These are phyloP conservation scores for Fusarium sp. DNA, from an alignment of 2,329 filamentous ascomycete genomes.

Conservation along the genomic window DNA sequence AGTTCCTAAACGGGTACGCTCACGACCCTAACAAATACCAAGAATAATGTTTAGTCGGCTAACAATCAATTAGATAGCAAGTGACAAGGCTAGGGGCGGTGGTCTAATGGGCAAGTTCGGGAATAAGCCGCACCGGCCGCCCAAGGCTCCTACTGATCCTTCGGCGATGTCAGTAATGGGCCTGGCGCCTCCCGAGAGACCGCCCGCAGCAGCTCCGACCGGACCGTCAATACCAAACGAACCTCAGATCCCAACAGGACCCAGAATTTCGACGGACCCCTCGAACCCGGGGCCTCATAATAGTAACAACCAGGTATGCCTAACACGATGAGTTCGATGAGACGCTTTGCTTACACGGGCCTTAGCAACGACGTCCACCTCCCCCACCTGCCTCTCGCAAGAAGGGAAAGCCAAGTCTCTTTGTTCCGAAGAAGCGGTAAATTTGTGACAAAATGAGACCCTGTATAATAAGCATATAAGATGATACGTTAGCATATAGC, in stretches of 20 bases:
- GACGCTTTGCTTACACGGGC: conserved; percentile 30
- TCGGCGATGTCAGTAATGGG: conserved; percentile 66
- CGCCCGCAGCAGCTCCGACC: conserved; percentile 48
- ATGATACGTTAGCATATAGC: conserved; percentile 15
- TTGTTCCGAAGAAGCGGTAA: conserved; percentile 57
- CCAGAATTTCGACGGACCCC: conserved; percentile 31
- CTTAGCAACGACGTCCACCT: conserved; percentile 33
- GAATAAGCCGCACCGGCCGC: conserved; percentile 46
- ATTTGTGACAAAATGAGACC: conserved; percentile 1
- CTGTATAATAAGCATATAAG: conserved; percentile 27
- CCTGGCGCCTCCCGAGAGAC: conserved; percentile 60
- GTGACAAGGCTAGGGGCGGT: conserved; percentile 48
- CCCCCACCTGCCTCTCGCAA: conserved; percentile 52
- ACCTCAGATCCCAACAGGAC: conserved; percentile 14
- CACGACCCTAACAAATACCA: conserved; percentile 3
- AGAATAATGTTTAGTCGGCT: conserved; percentile 21
- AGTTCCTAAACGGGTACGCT: conserved; percentile 58
- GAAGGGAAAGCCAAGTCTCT: conserved; percentile 58
- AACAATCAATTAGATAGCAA: conserved; percentile 49
- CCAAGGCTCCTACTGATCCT: conserved; percentile 58
- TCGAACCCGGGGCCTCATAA: conserved; percentile 39
- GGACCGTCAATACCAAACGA: conserved; percentile 23
- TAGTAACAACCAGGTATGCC: conserved; percentile 41
- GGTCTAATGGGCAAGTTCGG: conserved; percentile 55
- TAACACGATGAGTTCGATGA: neutral